Evolutionary conservation across 2,329 filamentous ascomycete genomes (phyloP).

Genomic region (Daldinia sp.): DNA sequence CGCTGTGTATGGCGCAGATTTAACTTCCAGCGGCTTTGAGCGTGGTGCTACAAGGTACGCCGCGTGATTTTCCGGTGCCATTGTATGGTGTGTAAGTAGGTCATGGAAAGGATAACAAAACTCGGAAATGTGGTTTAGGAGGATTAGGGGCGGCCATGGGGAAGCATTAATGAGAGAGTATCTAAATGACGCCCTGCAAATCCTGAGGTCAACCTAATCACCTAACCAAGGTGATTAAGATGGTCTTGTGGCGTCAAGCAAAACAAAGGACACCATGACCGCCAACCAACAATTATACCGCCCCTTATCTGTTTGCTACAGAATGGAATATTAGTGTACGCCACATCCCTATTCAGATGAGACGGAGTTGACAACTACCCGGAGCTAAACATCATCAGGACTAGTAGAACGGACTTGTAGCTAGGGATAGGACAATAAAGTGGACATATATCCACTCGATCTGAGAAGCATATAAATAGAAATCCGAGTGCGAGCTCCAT

Average conservation of each 20-base stretch:
- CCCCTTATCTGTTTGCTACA: too few species aligned
- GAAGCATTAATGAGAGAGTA: background rate
- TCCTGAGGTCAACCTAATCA: too few species aligned
- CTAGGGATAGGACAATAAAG: too few species aligned
- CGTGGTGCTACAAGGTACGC: slow-evolving; percentile 2
- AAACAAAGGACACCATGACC: background rate
- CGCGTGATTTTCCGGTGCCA: slow-evolving; percentile 41
- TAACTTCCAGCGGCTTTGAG: slow-evolving; percentile 46
- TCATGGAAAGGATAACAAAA: background rate
- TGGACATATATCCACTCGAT: too few species aligned
- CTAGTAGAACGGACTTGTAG: background rate
- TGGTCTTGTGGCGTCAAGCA: background rate
- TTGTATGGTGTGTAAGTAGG: slow-evolving; percentile 14
- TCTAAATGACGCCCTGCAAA: background rate
- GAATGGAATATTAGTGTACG: background rate
- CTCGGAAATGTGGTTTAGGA: background rate
- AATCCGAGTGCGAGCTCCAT: background rate
- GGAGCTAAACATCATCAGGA: background rate
- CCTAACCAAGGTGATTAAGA: too few species aligned
- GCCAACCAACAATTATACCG: background rate
- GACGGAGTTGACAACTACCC: background rate
- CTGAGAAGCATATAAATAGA: too few species aligned
- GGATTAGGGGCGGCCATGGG: background rate
- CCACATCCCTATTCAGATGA: background rate
- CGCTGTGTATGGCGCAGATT: slow-evolving; percentile 47